Conservation (phyloP, 108 stramenopile genomes). For the Conticribra guillardii region DNA sequence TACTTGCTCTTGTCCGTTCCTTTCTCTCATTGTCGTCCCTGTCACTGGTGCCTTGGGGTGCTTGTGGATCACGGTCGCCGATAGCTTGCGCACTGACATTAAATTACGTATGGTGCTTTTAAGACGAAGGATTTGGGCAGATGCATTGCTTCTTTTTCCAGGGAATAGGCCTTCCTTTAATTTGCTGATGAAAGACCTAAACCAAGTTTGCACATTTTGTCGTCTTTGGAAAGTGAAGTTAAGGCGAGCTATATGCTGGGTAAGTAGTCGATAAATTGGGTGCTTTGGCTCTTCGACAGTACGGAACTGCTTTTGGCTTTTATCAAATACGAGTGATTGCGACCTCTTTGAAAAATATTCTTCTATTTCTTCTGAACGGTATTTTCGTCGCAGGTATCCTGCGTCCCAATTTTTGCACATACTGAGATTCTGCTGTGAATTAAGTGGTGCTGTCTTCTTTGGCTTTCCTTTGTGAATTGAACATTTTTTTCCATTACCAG, state of each 20-base stretch:
- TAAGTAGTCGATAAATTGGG: conserved; percentile 61
- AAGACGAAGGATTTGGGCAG: conserved; percentile 47
- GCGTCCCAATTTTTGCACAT: conserved; percentile 81
- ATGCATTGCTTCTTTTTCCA: conserved; percentile 6
- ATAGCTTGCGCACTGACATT: conserved; percentile 26
- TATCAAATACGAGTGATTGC: conserved; percentile 52
- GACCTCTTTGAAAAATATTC: conserved; percentile 56
- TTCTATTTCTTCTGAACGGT: conserved; percentile 79
- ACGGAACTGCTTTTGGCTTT: conserved; percentile 50
- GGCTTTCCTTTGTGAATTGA: conserved; percentile 52
- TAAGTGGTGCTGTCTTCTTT: conserved; percentile 1
- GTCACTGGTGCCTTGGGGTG: conserved; percentile 58
- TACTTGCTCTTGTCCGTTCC: conserved; percentile 28
- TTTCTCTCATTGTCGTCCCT: conserved; percentile 53
- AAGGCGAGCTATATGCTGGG: conserved; percentile 44
- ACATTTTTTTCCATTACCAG: conserved; percentile 59
- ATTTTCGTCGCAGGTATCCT: conserved; percentile 61
- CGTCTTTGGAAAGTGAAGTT: conserved; percentile 52
- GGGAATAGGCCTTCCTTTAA: conserved; percentile 32
- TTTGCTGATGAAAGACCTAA: conserved; percentile 53
- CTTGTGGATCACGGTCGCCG: not conserved
- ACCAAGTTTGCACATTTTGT: conserved; percentile 49
- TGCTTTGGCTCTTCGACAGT: conserved; percentile 59
- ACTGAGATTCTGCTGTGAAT: conserved; percentile 17
- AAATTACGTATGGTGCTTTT: conserved; percentile 49